Evolutionary conservation across 352 stramenopile genomes (phyloP).

Genomic region (Phytophthora podocarpi): DNA sequence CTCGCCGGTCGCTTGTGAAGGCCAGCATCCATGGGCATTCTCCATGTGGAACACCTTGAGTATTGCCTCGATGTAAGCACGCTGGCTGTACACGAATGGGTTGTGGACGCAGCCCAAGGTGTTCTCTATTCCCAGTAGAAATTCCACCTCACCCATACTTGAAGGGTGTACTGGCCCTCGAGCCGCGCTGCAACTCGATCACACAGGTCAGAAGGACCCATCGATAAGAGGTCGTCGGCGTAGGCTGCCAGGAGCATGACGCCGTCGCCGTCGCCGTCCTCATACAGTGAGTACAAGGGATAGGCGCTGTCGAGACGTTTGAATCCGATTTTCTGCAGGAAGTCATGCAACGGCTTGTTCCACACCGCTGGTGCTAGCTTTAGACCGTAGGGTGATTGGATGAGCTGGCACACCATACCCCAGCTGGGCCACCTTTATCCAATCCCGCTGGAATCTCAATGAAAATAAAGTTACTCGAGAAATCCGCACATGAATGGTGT

Average conservation of each 20-base stretch:
- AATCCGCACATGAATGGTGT: constrained; percentile 9
- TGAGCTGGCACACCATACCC: background rate
- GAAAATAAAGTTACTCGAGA: constrained; percentile 8
- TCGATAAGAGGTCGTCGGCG: constrained; percentile 13
- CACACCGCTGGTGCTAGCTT: constrained; percentile 17
- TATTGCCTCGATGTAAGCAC: constrained; percentile 5
- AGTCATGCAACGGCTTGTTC: constrained; percentile 12
- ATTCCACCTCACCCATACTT: constrained; percentile 22
- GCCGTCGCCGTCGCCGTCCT: too few species aligned
- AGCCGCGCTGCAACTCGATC: background rate
- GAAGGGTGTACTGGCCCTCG: constrained; percentile 16
- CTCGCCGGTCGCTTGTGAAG: background rate
- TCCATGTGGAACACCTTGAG: background rate
- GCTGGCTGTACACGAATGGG: constrained; percentile 1
- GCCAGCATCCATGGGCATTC: background rate
- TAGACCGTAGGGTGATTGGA: constrained; percentile 16
- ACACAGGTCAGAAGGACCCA: constrained; percentile 2
- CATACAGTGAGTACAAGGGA: constrained; percentile 3
- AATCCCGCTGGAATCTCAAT: constrained; percentile 6
- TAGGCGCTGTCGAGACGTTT: constrained; percentile 4
- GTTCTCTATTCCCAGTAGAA: constrained; percentile 8
- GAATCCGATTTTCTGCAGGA: constrained; percentile 1
- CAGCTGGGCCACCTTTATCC: constrained; percentile 1
- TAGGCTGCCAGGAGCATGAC: constrained; percentile 14
- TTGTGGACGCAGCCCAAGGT: background rate